A percentile compares a stretch with the other conserved stretches of the same genome.
These are phyloP conservation scores for Thermochaetoides thermophila DNA, from an alignment of 495 filamentous ascomycete species.

Conservation along the genomic window DNA sequence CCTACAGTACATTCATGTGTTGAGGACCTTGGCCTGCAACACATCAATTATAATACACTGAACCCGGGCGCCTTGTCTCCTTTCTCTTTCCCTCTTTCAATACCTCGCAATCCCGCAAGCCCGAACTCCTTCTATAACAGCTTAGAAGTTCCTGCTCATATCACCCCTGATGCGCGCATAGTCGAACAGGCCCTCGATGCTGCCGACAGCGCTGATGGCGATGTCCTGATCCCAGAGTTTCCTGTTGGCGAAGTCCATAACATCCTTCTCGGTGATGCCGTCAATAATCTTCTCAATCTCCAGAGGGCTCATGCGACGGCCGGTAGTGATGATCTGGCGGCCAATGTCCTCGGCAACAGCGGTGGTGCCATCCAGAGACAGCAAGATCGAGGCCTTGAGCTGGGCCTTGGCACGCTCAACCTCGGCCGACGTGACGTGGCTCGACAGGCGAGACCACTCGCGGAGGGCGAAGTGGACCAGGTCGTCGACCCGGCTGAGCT, in stretches of 20 bases:
- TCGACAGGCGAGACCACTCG: conserved; percentile 88
- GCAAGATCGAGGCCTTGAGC: conserved; percentile 93
- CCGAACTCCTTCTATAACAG: neutral
- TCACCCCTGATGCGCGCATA: conserved; percentile 79
- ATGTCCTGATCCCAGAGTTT: conserved; percentile 96
- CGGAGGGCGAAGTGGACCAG: conserved; percentile 95
- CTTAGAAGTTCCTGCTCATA: conserved; percentile 66
- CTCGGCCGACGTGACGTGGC: conserved; percentile 75
- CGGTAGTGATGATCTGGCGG: conserved; percentile 94
- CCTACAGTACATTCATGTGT: conserved; percentile 20
- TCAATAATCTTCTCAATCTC: conserved; percentile 89
- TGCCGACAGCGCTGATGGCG: conserved; percentile 80
- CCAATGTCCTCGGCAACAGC: conserved; percentile 97
- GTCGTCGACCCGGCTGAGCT: conserved; percentile 76
- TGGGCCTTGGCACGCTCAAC: conserved; percentile 98
- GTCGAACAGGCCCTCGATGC: conserved; percentile 80
- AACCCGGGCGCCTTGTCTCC: conserved; percentile 9
- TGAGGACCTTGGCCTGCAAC: conserved; percentile 9
- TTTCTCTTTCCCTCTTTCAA: neutral
- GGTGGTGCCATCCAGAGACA: conserved; percentile 93
- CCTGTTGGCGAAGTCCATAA: conserved; percentile 81
- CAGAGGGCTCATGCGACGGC: conserved; percentile 73
- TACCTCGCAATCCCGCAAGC: neutral
- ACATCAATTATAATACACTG: conserved; percentile 24
- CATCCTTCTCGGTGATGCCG: conserved; percentile 84